These are phyloP conservation scores for Pseudogymnoascus pannorum DNA, from an alignment of 2,329 filamentous ascomycete genomes.

Conservation along the genomic window DNA sequence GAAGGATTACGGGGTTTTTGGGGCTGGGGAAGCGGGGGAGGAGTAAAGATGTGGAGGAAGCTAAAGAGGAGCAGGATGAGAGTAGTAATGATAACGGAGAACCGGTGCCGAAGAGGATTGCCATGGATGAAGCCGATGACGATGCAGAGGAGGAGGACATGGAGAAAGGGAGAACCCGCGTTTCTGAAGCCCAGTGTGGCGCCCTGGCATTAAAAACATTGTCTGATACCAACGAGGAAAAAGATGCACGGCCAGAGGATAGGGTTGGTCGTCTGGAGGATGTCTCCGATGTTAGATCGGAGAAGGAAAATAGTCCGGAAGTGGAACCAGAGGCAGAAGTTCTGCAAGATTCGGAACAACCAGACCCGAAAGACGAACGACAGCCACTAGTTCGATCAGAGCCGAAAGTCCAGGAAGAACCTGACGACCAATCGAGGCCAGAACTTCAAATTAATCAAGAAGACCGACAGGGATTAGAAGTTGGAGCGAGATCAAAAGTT, in stretches of 20 bases:
- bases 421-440: background rate
- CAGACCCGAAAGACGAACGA: background rate
- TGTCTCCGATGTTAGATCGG: background rate
- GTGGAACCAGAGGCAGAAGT: background rate
- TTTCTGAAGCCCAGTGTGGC: background rate
- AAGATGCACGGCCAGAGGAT: background rate
- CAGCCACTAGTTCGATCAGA: background rate
- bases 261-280: background rate
- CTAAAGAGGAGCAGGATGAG: background rate
- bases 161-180: background rate
- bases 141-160: background rate
- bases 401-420: background rate
- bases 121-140: background rate
- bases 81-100: background rate
- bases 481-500: background rate
- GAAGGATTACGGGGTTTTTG: slow-evolving; percentile 48
- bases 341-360: background rate
- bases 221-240: background rate
- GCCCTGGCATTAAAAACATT: background rate
- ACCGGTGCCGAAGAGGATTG: background rate
- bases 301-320: background rate
- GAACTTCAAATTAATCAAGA: background rate
- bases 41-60: background rate
- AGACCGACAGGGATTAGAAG: background rate
- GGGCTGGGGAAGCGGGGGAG: slow-evolving; percentile 21